These are phyloP conservation scores for Spizellomyces punctatus DNA, from an alignment of 192 early-diverging fungal species.

Conservation along the genomic window DNA sequence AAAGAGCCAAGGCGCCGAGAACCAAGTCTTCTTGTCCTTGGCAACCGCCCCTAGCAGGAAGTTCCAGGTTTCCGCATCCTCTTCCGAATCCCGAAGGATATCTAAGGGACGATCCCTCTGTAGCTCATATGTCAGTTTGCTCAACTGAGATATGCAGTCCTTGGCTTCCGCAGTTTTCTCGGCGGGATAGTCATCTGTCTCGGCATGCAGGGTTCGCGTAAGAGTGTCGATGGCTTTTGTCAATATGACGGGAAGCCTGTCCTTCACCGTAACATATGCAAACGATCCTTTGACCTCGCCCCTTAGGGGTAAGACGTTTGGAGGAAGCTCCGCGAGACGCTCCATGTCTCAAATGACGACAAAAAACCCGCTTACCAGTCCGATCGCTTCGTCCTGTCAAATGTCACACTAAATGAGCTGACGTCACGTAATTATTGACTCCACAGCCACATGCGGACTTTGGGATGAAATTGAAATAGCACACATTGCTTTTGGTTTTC, in stretches of 20 bases:
- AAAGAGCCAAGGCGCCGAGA: conserved; percentile 76
- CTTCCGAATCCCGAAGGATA: conserved; percentile 47
- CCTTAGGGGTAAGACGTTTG: conserved; percentile 52
- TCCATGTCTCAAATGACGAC: no score
- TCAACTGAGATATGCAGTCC: conserved; percentile 63
- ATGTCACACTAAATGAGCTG: no score
- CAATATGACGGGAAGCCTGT: conserved; percentile 81
- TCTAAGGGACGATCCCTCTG: conserved; percentile 42
- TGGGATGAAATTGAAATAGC: no score
- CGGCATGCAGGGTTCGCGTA: conserved; percentile 54
- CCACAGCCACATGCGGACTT: no score
- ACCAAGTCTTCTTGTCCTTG: conserved; percentile 61
- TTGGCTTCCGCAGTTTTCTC: conserved; percentile 59
- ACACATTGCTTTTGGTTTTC: no score
- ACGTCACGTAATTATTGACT: no score
- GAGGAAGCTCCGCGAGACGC: not conserved
- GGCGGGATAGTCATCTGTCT: conserved; percentile 11
- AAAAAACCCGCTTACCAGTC: no score
- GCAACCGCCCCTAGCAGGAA: conserved; percentile 40
- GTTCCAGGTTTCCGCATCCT: conserved; percentile 73
- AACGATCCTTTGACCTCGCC: conserved; percentile 69
- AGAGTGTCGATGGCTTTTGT: conserved; percentile 77
- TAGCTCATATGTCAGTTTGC: conserved; percentile 74
- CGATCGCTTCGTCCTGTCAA: no score
- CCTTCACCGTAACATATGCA: conserved; percentile 73